phyloP scores from a whole-genome alignment of 2,329 filamentous ascomycete species.

The Colletotrichum abscissum region DNA sequence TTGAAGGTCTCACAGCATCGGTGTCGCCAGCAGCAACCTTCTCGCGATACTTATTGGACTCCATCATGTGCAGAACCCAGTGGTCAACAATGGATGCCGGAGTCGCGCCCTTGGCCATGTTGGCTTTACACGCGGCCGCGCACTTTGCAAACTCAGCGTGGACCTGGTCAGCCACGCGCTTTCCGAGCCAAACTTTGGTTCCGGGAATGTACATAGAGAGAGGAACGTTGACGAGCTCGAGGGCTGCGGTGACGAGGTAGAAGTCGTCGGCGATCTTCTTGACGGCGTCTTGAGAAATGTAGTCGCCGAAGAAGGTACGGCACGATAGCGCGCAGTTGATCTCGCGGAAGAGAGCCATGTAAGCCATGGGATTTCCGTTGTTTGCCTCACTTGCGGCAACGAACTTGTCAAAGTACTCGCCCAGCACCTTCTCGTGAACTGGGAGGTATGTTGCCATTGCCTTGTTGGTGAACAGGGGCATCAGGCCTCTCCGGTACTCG shows the following conservation, averaged over 20 bases:
- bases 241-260: conserved; percentile 80
- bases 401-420: conserved; percentile 77
- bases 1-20: conserved; percentile 54
- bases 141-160: conserved; percentile 77
- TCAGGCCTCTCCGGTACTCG: conserved; percentile 82
- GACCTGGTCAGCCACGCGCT: conserved; percentile 79
- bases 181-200: conserved; percentile 82
- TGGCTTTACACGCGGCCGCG: conserved; percentile 76
- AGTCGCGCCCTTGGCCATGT: conserved; percentile 76
- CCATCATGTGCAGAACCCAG: conserved; percentile 80
- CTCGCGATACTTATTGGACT: conserved; percentile 75
- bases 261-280: conserved; percentile 84
- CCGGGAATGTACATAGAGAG: conserved; percentile 76
- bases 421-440: conserved; percentile 78
- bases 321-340: conserved; percentile 83
- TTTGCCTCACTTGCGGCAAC: conserved; percentile 66
- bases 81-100: conserved; percentile 81
- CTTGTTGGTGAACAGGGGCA: conserved; percentile 78
- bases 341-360: conserved; percentile 80
- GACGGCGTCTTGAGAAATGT: conserved; percentile 77
- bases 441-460: conserved; percentile 79
- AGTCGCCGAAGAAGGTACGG: conserved; percentile 83
- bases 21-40: conserved; percentile 68
- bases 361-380: conserved; percentile 68
- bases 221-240: conserved; percentile 85